Base-by-base conservation (phyloP, 2,329 filamentous ascomycete genomes). In the Neonectria hederae region DNA sequence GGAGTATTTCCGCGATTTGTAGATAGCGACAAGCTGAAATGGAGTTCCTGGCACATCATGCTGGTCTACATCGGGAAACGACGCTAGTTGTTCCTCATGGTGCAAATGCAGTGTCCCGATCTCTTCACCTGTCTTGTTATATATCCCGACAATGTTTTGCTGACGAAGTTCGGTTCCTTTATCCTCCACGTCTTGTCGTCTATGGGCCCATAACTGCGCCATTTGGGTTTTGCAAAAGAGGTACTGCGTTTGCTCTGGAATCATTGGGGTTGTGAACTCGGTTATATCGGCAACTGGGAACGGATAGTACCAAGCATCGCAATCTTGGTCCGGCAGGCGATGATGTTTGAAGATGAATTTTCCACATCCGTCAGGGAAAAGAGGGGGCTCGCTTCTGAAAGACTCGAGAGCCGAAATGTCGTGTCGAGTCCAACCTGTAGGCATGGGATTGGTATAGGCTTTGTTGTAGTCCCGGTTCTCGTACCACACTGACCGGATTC, bases 221-320 rank as follows among this genome's bases (percentile, higher is more conserved):
- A 32, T 49, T 5, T 0, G 24, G 0, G 62, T 68, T 2, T 68
- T 19, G 9, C 62, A 65, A 17, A 65, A 61, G 1, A 68, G 19
- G 19, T 59, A 66, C 4, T 28, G 32, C 0, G 66, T 68, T n/a
- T 68, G 65, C 28, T 68, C 55, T 2, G 65, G 62, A 40, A 56
- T 68, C 19, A 22, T n/a, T 0, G 62, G 62, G 0, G 42, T 13
- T 5, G 65, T 65, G 0, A 48, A 61, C 22, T 68, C 62, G 2
- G 58, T 5, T 2, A 68, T 49, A 1, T 60, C 32, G 0, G 2
- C 2, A 1, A 68, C 7, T 1, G 65, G 65, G 14, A 66, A 69
- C 0, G 62, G 65, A 2, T 61, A 63, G 6, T 61, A 63, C 62
- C 62, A 68, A 19, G 1, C 0, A 2, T 11, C 5, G 4, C 2